phyloP scores from a whole-genome alignment of 1,139 yeast genomes.

The Fermentozyma sake region DNA sequence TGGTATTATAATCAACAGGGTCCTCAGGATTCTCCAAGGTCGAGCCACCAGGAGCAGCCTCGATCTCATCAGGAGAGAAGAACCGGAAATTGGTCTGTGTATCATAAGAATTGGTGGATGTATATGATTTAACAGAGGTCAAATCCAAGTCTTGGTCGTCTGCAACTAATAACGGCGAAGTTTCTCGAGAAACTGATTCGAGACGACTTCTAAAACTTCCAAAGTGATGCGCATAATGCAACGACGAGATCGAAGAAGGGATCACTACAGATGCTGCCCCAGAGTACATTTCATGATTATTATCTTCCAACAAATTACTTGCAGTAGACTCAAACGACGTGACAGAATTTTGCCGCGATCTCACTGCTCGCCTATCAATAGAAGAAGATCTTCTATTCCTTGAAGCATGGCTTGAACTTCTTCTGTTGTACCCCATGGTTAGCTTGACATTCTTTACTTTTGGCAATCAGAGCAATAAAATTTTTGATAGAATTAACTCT shows the following conservation, averaged over 20 bases:
- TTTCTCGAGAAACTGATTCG: slow-evolving; percentile 28
- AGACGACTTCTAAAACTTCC: slow-evolving; percentile 26
- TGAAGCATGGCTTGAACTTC: no score
- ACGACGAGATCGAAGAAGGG: slow-evolving; percentile 85
- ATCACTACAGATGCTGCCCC: slow-evolving; percentile 89
- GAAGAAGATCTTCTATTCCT: slow-evolving; percentile 8
- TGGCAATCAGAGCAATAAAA: no score
- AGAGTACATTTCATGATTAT: slow-evolving; percentile 70
- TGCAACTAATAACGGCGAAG: slow-evolving; percentile 33
- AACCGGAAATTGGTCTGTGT: slow-evolving; percentile 57
- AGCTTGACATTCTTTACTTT: no score
- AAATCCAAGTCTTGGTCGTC: slow-evolving; percentile 20
- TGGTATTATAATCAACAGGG: slow-evolving; percentile 59
- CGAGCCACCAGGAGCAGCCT: slow-evolving; percentile 83
- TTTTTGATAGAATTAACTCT: no score
- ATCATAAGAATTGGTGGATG: slow-evolving; percentile 28
- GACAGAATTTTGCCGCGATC: slow-evolving; percentile 35
- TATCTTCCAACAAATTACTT: slow-evolving; percentile 37
- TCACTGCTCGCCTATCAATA: slow-evolving; percentile 10
- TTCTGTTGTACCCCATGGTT: no score
- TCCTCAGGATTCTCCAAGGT: slow-evolving; percentile 60
- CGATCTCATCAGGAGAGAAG: slow-evolving; percentile 79
- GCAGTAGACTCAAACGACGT: slow-evolving; percentile 32
- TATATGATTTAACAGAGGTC: slow-evolving; percentile 26
- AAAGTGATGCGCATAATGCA: slow-evolving; percentile 68